Evolutionary conservation across 352 stramenopile species (phyloP), one percentile per base, ranked within the genome.

Genomic region (Globisporangium iwayamae): DNA sequence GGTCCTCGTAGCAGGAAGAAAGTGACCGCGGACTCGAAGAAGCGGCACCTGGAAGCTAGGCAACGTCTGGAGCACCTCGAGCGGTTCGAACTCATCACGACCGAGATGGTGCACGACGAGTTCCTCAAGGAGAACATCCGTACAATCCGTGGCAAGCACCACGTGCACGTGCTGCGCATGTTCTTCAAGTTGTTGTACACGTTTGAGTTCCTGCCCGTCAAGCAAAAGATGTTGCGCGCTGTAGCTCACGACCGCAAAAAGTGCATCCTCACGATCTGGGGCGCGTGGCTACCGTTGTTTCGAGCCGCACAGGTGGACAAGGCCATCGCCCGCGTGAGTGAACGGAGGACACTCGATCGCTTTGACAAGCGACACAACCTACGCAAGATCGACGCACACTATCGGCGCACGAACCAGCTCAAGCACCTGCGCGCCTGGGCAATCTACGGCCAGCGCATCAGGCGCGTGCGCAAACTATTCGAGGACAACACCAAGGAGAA

Each of bases 61-160:
- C 73, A 86, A 11, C 72, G 78, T 0, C 77, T 93, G n/a, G 79
- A 90, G 46, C 53, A 63, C 1, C 73, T 90, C 43, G 69, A 82
- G 6, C 72, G 84, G 11, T 93, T 91, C 41, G 77, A 87, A 13
- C 67, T 91, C 14, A 81, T 93, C 57, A 90, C 82, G 18, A 58
- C 71, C 38, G 84, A 91, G 60, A 91, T 93, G 82, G 74, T 91
- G 32, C 80, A 91, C 59, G 79, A 89, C 36, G 82, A 93, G 66
- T 86, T 91, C 50, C 69, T 90, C 47, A 90, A 89, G 63, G 84
- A 87, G 22, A 90, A 89, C 60, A 89, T 91, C 56, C 82, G 84
- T 4, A 52, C 68, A 28, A 78, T 90, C 43, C 79, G 81, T 10
- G 51, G 63, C 3, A 54, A 59, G 3, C 71, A 84, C 50, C 50